phyloP scores from a whole-genome alignment of 2,329 filamentous ascomycete genomes.

The Diplocarpon mali region DNA sequence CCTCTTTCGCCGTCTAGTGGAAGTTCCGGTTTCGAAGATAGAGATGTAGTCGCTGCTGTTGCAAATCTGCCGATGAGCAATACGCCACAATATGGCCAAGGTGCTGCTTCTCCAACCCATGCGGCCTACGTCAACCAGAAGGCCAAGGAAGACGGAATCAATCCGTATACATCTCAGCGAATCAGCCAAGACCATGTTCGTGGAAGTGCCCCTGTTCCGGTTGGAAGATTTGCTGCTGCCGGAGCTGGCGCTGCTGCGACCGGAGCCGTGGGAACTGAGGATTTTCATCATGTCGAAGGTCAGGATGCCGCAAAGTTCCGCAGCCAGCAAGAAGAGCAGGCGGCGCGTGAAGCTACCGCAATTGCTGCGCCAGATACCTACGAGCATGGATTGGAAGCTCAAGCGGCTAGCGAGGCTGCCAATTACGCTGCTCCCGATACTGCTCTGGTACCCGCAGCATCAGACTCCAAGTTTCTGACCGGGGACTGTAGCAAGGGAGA shows the following conservation, averaged over 20 bases:
- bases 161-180: conserved; percentile 39
- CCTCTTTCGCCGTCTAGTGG: conserved; percentile 72
- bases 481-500: conserved; percentile 17
- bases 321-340: conserved; percentile 14
- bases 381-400: conserved; percentile 9
- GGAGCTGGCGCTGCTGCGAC: conserved; percentile 17
- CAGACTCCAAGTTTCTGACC: conserved; percentile 14
- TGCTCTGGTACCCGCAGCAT: neutral
- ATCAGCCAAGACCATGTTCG: conserved; percentile 12
- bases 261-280: conserved; percentile 13
- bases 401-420: conserved; percentile 14
- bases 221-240: conserved; percentile 10
- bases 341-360: conserved; percentile 16
- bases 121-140: conserved; percentile 40
- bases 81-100: conserved; percentile 18
- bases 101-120: conserved; percentile 35
- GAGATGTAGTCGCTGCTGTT: conserved; percentile 48
- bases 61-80: conserved; percentile 18
- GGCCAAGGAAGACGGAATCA: conserved; percentile 43
- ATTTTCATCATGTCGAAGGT: conserved; percentile 16
- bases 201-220: conserved; percentile 2
- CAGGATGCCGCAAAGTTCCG: conserved; percentile 10
- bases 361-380: conserved; percentile 21
- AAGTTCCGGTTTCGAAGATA: conserved; percentile 53
- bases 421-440: conserved; percentile 15